These are phyloP conservation scores for Gossypium longicalyx DNA, from an alignment of 345 rosid species.

Conservation along the genomic window DNA sequence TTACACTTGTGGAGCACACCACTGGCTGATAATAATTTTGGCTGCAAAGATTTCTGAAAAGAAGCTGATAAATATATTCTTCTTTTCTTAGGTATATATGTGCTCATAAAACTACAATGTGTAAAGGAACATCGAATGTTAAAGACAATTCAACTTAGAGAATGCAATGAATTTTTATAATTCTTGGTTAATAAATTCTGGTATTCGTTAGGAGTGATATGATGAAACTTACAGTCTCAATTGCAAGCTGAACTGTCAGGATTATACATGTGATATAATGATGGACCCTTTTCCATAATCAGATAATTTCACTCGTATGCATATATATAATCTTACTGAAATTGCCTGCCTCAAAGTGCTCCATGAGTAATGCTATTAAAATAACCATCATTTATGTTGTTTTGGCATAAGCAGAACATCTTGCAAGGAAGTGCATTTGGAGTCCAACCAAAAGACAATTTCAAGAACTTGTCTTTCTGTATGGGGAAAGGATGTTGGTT, in stretches of 20 bases:
- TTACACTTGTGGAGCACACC: background rate
- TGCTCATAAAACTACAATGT: too few relatives aligned
- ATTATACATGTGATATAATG: background rate
- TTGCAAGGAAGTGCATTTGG: slow-evolving; percentile 18
- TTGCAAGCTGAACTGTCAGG: background rate
- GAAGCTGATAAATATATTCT: background rate
- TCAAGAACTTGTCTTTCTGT: slow-evolving; percentile 23
- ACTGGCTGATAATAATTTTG: background rate
- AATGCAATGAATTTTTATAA: too few relatives aligned
- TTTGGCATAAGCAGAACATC: slow-evolving; percentile 36
- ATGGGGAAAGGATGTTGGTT: slow-evolving; percentile 47
- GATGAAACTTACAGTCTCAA: background rate
- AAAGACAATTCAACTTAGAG: too few relatives aligned
- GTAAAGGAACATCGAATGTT: too few relatives aligned
- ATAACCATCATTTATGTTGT: slow-evolving; percentile 17
- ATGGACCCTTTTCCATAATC: background rate
- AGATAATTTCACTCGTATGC: background rate
- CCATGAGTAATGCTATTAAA: background rate
- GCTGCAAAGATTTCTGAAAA: slow-evolving; percentile 2
- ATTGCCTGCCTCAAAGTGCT: background rate
- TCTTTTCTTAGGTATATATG: background rate
- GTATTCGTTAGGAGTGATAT: too few relatives aligned
- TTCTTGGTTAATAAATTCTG: too few relatives aligned
- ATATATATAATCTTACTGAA: background rate
- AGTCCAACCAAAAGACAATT: slow-evolving; percentile 21